phyloP scores from a whole-genome alignment of 805 yeast genomes.

The Kodamaea restingae region DNA sequence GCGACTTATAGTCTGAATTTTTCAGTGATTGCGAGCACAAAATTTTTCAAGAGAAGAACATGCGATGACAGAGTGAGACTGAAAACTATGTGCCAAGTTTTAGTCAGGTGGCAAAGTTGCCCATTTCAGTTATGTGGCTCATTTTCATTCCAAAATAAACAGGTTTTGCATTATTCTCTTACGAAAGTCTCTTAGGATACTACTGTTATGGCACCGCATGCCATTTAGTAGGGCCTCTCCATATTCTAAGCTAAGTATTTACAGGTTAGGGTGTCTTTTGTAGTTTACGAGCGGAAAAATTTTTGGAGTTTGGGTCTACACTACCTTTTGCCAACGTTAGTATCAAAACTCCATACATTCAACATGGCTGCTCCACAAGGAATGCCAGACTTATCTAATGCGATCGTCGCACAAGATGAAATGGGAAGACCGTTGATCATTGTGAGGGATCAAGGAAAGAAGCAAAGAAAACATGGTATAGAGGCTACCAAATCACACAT shows the following conservation, averaged over 20 bases:
- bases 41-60: neutral
- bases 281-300: constrained; percentile 6
- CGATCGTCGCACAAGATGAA: constrained; percentile 98
- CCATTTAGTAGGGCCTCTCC: no score
- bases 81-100: no score
- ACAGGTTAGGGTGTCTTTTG: neutral
- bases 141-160: no score
- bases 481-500: constrained; percentile 73
- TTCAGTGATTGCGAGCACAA: neutral
- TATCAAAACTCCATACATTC: constrained; percentile 2
- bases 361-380: constrained; percentile 15
- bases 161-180: no score
- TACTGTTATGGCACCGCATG: no score
- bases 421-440: constrained; percentile 98
- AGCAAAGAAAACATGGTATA: constrained; percentile 55
- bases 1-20: neutral
- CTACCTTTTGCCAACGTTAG: constrained; percentile 4
- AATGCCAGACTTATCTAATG: constrained; percentile 94
- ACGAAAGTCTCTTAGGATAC: no score
- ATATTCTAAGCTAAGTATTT: no score
- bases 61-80: no score
- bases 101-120: no score
- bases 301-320: constrained; percentile 5
- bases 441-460: constrained; percentile 81
- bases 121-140: no score